phyloP scores from a whole-genome alignment of 129 eudicot genomes.

The Chrysanthemum lavandulifolium region DNA sequence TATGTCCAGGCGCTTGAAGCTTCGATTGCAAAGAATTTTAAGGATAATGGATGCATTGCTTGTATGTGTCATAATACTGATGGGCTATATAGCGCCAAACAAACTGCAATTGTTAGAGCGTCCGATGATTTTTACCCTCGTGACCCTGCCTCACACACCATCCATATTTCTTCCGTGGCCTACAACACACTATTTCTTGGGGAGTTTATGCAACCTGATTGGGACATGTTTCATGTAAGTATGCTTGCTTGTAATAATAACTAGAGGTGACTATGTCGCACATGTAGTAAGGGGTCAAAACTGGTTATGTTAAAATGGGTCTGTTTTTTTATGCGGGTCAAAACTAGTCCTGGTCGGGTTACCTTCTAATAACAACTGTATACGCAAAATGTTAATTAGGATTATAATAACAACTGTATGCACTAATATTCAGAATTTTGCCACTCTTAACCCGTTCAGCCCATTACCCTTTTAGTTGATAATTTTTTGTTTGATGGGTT shows the following conservation, averaged over 20 bases:
- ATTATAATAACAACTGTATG: not conserved
- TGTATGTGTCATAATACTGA: slow-evolving; percentile 97
- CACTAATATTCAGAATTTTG: not conserved
- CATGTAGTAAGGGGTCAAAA: not conserved
- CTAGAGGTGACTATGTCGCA: not conserved
- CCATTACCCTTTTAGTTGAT: not conserved
- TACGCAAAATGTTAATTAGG: not conserved
- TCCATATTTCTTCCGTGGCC: slow-evolving; percentile 87
- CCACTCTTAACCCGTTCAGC: not conserved
- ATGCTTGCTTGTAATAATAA: not conserved
- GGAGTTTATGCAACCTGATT: slow-evolving; percentile 92
- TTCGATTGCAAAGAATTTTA: slow-evolving; percentile 70
- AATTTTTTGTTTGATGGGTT: not conserved
- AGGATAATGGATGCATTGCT: slow-evolving; percentile 79
- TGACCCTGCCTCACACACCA: slow-evolving; percentile 96
- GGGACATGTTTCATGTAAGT: slow-evolving; percentile 99
- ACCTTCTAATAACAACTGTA: no score
- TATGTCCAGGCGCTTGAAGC: slow-evolving; percentile 91
- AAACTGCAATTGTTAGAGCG: slow-evolving; percentile 76
- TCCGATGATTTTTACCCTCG: slow-evolving; percentile 90
- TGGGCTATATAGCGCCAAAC: slow-evolving; percentile 76
- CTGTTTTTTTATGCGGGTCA: no score
- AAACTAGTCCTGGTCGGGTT: no score
- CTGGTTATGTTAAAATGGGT: not conserved
- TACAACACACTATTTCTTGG: slow-evolving; percentile 84